Conservation (phyloP, 495 filamentous ascomycete genomes). For the Aspergillus carlsbadensis region DNA sequence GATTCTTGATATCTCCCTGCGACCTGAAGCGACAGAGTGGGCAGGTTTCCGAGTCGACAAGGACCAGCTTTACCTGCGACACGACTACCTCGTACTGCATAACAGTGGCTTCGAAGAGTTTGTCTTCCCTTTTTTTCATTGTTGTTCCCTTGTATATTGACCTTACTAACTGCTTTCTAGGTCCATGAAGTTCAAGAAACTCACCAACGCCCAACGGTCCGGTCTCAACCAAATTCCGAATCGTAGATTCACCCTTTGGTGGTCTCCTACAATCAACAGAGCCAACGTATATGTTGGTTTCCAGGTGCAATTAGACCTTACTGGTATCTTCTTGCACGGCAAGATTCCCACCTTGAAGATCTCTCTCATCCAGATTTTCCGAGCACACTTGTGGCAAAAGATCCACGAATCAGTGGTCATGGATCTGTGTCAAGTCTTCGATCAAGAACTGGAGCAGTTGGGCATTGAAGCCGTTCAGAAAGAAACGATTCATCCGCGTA, state of each 20-base stretch:
- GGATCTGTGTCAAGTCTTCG: conserved; percentile 99
- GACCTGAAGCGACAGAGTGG: conserved; percentile 36
- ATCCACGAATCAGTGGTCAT: conserved; percentile 99
- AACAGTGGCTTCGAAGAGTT: conserved; percentile 66
- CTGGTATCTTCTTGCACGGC: conserved; percentile 98
- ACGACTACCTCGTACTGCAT: conserved; percentile 46
- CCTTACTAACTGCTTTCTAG: neutral
- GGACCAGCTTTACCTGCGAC: conserved; percentile 50
- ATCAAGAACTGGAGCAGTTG: conserved; percentile 93
- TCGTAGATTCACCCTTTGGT: conserved; percentile 98
- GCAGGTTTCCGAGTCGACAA: conserved; percentile 47
- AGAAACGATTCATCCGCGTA: conserved; percentile 98
- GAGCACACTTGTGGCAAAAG: conserved; percentile 99
- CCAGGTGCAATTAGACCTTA: conserved; percentile 98
- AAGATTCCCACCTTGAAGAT: conserved; percentile 99
- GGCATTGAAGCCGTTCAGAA: conserved; percentile 99
- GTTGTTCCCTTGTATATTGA: too few relatives aligned
- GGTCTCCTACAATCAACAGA: conserved; percentile 76
- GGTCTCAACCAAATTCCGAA: conserved; percentile 99
- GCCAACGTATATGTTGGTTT: conserved; percentile 78
- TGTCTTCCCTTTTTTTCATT: neutral
- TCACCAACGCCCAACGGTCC: conserved; percentile 96
- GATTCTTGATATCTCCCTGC: conserved; percentile 40
- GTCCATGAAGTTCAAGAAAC: conserved; percentile 97
- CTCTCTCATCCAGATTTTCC: conserved; percentile 98